These are phyloP conservation scores for Selaginella moellendorffii DNA, from an alignment of 75 land plant genomes.

Conservation along the genomic window DNA sequence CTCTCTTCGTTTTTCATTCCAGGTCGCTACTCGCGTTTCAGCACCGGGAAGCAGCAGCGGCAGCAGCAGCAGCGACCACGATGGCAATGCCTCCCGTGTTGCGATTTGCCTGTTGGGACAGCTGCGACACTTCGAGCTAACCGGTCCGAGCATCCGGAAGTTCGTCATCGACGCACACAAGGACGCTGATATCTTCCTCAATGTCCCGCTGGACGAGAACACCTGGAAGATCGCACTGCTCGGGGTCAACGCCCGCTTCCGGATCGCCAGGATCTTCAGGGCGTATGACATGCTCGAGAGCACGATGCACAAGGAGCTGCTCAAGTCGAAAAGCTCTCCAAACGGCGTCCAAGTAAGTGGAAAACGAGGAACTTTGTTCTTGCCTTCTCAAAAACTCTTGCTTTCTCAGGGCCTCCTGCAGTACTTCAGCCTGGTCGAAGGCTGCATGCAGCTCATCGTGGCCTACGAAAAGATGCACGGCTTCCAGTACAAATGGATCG, in stretches of 20 bases:
- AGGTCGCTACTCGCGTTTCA: neutral
- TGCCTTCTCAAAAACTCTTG: no score
- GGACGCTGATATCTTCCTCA: conserved; percentile 4
- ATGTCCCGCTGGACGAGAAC: neutral
- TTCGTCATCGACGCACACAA: neutral
- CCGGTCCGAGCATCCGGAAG: neutral
- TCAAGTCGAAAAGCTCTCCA: neutral
- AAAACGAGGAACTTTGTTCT: no score
- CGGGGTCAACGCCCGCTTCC: neutral
- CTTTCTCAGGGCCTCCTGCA: conserved; percentile 4
- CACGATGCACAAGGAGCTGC: neutral
- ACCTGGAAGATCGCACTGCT: neutral
- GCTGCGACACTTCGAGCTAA: neutral
- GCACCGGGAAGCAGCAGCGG: neutral
- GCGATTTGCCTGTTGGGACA: neutral
- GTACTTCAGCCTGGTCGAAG: conserved; percentile 10
- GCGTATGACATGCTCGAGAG: neutral
- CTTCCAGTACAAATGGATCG: conserved; percentile 4
- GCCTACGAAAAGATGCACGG: neutral
- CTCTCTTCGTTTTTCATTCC: neutral
- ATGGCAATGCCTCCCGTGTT: neutral
- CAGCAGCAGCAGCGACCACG: neutral
- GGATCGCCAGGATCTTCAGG: neutral
- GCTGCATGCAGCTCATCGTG: neutral
- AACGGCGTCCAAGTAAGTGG: neutral